Percentiles rank a stretch among this genome's conserved stretches.
phyloP scores from a whole-genome alignment of 192 early-diverging fungal genomes.

The Coemansia sp. region DNA sequence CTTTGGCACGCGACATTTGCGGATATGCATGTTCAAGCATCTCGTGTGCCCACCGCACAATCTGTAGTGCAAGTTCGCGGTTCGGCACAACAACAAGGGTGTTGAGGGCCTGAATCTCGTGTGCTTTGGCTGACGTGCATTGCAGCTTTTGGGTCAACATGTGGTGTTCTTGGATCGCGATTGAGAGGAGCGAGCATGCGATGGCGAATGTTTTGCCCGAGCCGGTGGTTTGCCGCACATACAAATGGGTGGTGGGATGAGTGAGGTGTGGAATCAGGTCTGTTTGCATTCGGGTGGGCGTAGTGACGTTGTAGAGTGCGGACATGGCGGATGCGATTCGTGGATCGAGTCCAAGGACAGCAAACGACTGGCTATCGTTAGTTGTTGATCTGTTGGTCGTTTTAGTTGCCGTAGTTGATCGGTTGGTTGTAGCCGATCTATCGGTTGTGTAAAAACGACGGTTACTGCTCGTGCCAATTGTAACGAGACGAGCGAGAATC shows the following conservation, averaged over 20 bases:
- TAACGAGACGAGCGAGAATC: neutral
- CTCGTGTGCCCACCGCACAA: slow-evolving; percentile 19
- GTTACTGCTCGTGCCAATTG: neutral
- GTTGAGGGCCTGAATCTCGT: slow-evolving; percentile 7
- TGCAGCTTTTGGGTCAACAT: neutral
- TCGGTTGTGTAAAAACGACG: neutral
- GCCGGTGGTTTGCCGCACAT: slow-evolving; percentile 31
- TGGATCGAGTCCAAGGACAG: slow-evolving; percentile 6
- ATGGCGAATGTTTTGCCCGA: slow-evolving; percentile 37
- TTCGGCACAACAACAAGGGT: slow-evolving; percentile 39
- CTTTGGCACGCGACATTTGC: neutral
- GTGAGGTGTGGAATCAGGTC: slow-evolving; percentile 1
- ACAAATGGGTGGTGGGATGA: neutral
- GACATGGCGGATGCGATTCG: slow-evolving; percentile 5
- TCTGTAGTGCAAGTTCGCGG: slow-evolving; percentile 46
- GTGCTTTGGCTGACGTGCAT: slow-evolving; percentile 5
- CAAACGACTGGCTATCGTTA: neutral
- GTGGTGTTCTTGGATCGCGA: slow-evolving; percentile 16
- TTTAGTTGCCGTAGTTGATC: neutral
- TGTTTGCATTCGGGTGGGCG: slow-evolving; percentile 15
- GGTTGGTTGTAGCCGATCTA: too few relatives aligned
- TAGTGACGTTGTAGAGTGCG: neutral
- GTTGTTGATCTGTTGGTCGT: neutral
- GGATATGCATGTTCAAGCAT: slow-evolving; percentile 24
- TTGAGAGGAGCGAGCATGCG: slow-evolving; percentile 10